Evolutionary conservation across 192 early-diverging fungal genomes (phyloP).

Genomic region (Backusella mclennaniae): DNA sequence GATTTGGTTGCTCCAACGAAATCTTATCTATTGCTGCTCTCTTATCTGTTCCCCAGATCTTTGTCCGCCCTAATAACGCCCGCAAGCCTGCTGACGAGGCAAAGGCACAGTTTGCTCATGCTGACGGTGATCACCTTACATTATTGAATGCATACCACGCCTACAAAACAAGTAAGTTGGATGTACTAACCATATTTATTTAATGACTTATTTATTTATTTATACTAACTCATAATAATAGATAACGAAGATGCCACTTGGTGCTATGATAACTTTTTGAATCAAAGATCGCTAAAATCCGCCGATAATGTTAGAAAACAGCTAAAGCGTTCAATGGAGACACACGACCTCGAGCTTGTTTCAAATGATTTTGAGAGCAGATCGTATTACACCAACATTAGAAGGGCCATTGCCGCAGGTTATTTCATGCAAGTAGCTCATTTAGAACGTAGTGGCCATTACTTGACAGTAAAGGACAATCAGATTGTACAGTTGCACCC

Average conservation of each 20-base stretch:
- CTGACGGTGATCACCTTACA: conserved; percentile 95
- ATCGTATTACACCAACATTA: conserved; percentile 84
- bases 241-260: conserved; percentile 73
- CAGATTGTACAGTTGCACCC: conserved; percentile 94
- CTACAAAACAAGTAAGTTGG: conserved; percentile 67
- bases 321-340: conserved; percentile 80
- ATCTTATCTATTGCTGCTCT: conserved; percentile 93
- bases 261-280: conserved; percentile 95
- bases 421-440: conserved; percentile 99
- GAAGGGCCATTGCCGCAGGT: conserved; percentile 85
- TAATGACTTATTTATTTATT: background rate
- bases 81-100: conserved; percentile 87
- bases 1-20: conserved; percentile 91
- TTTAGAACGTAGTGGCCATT: conserved; percentile 82
- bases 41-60: conserved; percentile 88
- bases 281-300: conserved; percentile 81
- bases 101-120: conserved; percentile 91
- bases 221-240: conserved; percentile 15
- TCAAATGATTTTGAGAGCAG: conserved; percentile 71
- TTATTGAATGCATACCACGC: conserved; percentile 96
- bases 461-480: conserved; percentile 96
- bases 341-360: conserved; percentile 63
- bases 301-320: conserved; percentile 93
- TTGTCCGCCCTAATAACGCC: conserved; percentile 88
- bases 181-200: background rate